These are phyloP conservation scores for Danielozyma ontarioensis DNA, from an alignment of 805 yeast genomes.

Conservation along the genomic window DNA sequence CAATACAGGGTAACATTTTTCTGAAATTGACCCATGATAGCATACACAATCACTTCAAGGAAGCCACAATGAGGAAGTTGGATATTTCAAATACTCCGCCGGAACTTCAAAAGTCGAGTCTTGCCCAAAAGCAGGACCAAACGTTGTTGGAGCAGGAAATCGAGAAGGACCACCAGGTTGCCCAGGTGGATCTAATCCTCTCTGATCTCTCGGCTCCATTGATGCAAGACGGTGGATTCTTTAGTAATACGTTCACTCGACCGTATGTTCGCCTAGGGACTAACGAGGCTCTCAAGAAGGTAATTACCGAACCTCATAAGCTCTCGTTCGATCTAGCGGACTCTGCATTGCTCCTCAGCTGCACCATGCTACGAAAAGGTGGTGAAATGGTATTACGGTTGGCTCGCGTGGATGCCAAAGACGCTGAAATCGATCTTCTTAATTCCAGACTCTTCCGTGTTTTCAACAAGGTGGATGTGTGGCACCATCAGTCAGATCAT, in stretches of 20 bases:
- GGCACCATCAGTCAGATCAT: conserved; percentile 11
- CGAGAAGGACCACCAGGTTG: conserved; percentile 8
- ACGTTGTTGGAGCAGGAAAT: conserved; percentile 16
- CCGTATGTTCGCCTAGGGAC: conserved; percentile 28
- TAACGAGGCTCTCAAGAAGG: conserved; percentile 20
- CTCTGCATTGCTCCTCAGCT: conserved; percentile 28
- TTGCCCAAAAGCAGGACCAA: conserved; percentile 22
- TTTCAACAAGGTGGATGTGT: conserved; percentile 20
- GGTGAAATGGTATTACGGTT: conserved; percentile 31
- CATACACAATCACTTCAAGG: conserved; percentile 23
- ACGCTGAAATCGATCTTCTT: conserved; percentile 25
- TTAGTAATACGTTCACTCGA: conserved; percentile 28
- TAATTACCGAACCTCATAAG: conserved; percentile 19
- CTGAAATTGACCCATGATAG: conserved; percentile 37
- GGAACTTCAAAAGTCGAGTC: conserved; percentile 16
- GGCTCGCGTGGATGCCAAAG: conserved; percentile 16
- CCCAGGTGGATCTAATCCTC: conserved; percentile 24
- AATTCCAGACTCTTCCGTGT: conserved; percentile 17
- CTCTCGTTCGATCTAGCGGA: conserved; percentile 36
- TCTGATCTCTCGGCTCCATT: conserved; percentile 33
- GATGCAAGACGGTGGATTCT: conserved; percentile 33
- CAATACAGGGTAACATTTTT: conserved; percentile 86
- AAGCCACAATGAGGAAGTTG: conserved; percentile 15
- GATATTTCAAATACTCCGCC: not conserved
- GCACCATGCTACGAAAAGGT: conserved; percentile 20